phyloP scores from a whole-genome alignment of 2,329 filamentous ascomycete species.

The Helminthosporium solani region DNA sequence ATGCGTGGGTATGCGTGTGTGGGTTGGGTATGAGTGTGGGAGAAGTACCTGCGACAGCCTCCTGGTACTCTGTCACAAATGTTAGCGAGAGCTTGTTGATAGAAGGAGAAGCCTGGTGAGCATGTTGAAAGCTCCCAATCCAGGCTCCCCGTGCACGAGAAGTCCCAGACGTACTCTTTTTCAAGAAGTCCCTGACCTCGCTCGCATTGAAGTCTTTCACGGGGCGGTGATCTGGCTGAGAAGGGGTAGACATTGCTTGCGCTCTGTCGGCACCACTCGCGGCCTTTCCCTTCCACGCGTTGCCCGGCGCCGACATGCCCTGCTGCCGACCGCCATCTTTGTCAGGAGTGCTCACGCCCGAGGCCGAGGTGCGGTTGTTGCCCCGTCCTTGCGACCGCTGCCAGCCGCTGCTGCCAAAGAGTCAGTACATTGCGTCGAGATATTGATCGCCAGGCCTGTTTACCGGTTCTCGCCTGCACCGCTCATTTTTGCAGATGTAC shows the following conservation, averaged over 20 bases:
- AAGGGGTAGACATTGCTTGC: constrained; percentile 13
- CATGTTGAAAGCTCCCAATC: too few species aligned
- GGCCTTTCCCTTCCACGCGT: constrained; percentile 41
- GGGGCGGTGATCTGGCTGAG: constrained; percentile 32
- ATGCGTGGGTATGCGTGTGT: constrained; percentile 1
- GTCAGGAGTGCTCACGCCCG: constrained; percentile 36
- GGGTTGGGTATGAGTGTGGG: constrained; percentile 3
- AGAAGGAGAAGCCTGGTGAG: too few species aligned
- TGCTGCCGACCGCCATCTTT: constrained; percentile 38
- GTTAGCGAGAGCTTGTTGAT: constrained; percentile 20
- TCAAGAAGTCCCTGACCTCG: constrained; percentile 47
- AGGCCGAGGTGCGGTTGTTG: constrained; percentile 28
- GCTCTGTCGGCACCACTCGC: constrained; percentile 17
- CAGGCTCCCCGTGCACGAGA: not conserved
- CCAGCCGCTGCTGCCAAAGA: constrained; percentile 29
- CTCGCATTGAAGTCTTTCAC: constrained; percentile 47
- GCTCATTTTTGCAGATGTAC: constrained; percentile 35
- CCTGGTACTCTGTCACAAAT: constrained; percentile 24
- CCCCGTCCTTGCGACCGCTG: constrained; percentile 34
- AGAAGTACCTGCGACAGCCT: constrained; percentile 30
- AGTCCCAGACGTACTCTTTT: constrained; percentile 35
- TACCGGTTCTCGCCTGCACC: constrained; percentile 43
- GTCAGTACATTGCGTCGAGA: constrained; percentile 14
- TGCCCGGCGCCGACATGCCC: constrained; percentile 32
- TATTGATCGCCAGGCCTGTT: not conserved